phyloP scores from a whole-genome alignment of 2,329 filamentous ascomycete genomes.

The Orbilia javanica region DNA sequence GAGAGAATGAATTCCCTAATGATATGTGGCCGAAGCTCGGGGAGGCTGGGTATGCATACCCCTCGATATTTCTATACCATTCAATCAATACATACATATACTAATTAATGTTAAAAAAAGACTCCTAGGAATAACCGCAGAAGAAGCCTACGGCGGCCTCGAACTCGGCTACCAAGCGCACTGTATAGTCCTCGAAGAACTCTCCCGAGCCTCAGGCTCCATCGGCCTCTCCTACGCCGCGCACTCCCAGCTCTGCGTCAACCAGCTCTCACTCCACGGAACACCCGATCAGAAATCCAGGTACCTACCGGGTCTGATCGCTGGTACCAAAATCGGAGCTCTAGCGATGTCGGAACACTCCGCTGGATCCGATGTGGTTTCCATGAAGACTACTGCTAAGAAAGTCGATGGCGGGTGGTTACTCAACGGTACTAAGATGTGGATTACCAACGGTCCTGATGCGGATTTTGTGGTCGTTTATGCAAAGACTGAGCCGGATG shows the following conservation, averaged over 20 bases:
- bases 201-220: constrained; percentile 82
- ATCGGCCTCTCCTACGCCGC: constrained; percentile 94
- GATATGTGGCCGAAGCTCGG: constrained; percentile 96
- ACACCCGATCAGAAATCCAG: constrained; percentile 80
- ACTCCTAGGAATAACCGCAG: constrained; percentile 91
- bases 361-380: constrained; percentile 91
- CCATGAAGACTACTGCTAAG: constrained; percentile 89
- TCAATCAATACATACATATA: neutral
- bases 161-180: constrained; percentile 97
- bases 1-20: constrained; percentile 85
- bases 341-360: constrained; percentile 95
- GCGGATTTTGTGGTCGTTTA: constrained; percentile 96
- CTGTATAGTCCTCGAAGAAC: constrained; percentile 93
- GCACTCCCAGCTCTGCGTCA: constrained; percentile 95
- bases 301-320: constrained; percentile 83
- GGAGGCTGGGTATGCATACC: constrained; percentile 75
- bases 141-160: constrained; percentile 89
- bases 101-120: constrained; percentile 64
- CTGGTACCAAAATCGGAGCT: constrained; percentile 84
- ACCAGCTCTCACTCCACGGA: constrained; percentile 93
- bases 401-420: constrained; percentile 83
- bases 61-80: constrained; percentile 19
- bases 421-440: constrained; percentile 95
- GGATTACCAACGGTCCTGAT: constrained; percentile 98
- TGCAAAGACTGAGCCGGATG: constrained; percentile 87